Percentiles rank a stretch among this genome's conserved stretches.
Evolutionary conservation across 2,329 filamentous ascomycete genomes (phyloP).

Genomic region (Colletotrichum theobromicola): DNA sequence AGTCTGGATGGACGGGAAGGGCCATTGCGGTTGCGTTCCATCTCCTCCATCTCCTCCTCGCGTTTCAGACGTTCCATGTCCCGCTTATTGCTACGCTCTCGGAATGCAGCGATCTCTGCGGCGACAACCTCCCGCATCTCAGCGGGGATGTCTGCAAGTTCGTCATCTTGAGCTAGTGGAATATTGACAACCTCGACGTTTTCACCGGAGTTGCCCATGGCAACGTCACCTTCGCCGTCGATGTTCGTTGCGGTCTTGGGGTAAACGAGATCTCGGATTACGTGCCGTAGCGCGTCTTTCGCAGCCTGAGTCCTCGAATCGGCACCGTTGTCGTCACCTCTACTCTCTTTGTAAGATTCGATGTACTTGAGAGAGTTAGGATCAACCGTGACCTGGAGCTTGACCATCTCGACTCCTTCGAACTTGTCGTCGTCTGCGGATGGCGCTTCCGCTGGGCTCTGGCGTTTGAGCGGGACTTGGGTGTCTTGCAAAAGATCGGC

Average conservation of each 20-base stretch:
- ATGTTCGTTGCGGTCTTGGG: conserved; percentile 55
- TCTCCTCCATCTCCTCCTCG: conserved; percentile 91
- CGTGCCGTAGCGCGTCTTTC: conserved; percentile 69
- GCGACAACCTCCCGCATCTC: conserved; percentile 97
- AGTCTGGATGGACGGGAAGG: conserved; percentile 68
- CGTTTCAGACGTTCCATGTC: conserved; percentile 86
- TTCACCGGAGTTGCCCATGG: conserved; percentile 73
- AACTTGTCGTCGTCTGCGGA: conserved; percentile 46
- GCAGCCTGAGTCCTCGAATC: conserved; percentile 75
- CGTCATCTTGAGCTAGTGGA: conserved; percentile 85
- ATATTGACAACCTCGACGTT: conserved; percentile 89
- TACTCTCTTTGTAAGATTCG: conserved; percentile 76
- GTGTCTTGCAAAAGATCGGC: conserved; percentile 85
- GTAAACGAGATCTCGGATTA: conserved; percentile 75
- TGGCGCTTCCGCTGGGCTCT: conserved; percentile 55
- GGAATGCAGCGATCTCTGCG: conserved; percentile 91
- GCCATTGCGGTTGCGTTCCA: conserved; percentile 76
- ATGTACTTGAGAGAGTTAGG: conserved; percentile 83
- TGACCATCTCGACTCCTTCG: conserved; percentile 70
- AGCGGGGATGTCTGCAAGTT: conserved; percentile 91
- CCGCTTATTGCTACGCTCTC: conserved; percentile 86
- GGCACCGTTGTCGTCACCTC: conserved; percentile 65
- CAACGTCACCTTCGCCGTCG: conserved; percentile 70
- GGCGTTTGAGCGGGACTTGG: conserved; percentile 80
- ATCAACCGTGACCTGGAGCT: conserved; percentile 78